Conservation (phyloP, 148 eudicot species). For the Silene latifolia region DNA sequence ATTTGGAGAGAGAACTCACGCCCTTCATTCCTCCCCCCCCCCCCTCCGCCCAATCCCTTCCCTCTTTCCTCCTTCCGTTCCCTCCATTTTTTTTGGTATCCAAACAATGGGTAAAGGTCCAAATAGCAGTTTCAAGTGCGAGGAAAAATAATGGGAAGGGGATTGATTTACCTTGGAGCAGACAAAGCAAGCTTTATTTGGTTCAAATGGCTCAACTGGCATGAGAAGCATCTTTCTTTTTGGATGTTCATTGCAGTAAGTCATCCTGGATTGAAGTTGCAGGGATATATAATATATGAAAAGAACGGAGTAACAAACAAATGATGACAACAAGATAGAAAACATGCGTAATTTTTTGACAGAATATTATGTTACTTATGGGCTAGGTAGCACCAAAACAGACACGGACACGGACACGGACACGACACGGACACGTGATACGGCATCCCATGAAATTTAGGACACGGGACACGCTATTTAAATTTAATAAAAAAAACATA, state of each 20-base stretch:
- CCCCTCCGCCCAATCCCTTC: no score
- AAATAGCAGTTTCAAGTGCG: background rate
- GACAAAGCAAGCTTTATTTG: slow-evolving; percentile 81
- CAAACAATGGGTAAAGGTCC: background rate
- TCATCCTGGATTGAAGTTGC: slow-evolving; percentile 55
- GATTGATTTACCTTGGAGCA: slow-evolving; percentile 67
- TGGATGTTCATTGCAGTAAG: slow-evolving; percentile 83
- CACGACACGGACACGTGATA: no score
- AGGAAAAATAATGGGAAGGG: background rate
- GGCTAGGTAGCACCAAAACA: no score
- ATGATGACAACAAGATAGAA: background rate
- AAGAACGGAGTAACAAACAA: slow-evolving; percentile 1
- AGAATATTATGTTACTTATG: no score
- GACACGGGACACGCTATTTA: no score
- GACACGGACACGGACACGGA: no score
- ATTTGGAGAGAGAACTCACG: no score
- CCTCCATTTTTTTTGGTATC: no score
- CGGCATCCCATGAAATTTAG: no score
- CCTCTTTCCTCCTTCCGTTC: no score
- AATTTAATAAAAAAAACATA: no score
- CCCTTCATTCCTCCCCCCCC: no score
- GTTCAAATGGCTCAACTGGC: slow-evolving; percentile 94
- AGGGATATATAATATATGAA: background rate
- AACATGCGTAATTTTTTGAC: background rate
- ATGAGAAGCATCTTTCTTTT: slow-evolving; percentile 89